A percentile compares a stretch with the other conserved stretches of the same genome.
Evolutionary conservation across 345 rosid species (phyloP).

Genomic region (Brassica carinata): DNA sequence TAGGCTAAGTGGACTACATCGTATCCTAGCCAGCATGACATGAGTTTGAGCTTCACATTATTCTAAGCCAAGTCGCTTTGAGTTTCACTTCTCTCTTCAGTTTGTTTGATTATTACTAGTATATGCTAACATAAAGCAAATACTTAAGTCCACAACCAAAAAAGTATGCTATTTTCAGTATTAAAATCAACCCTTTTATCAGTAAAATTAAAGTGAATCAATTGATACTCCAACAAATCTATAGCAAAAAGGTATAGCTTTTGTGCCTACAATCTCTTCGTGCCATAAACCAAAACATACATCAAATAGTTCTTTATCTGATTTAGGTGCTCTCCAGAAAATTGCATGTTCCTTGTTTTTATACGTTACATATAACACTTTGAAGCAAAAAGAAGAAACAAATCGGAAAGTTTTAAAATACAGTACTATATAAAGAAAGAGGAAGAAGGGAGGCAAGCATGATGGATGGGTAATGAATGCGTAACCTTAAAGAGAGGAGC

Average conservation of each 20-base stretch:
- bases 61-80: conserved; percentile 26
- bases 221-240: not conserved
- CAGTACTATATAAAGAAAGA: not conserved
- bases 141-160: conserved; percentile 1
- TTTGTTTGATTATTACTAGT: conserved; percentile 1
- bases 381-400: not conserved
- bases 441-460: conserved; percentile 10
- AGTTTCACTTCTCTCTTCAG: not conserved
- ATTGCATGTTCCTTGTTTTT: not conserved
- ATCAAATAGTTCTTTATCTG: not conserved
- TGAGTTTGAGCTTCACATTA: conserved; percentile 30
- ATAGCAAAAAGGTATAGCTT: not conserved
- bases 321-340: not conserved
- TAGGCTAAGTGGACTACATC: conserved; percentile 31
- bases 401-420: not conserved
- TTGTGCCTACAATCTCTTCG: not conserved
- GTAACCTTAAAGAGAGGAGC: conserved; percentile 43
- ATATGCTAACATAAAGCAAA: conserved; percentile 19
- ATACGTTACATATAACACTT: conserved; percentile 18
- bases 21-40: conserved; percentile 23
- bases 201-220: not conserved
- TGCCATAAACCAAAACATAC: not conserved
- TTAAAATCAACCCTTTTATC: not conserved
- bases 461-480: conserved; percentile 42
- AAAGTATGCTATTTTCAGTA: not conserved